Conservation (phyloP, 2,329 filamentous ascomycete genomes). For the Lasiodiplodia citricola region DNA sequence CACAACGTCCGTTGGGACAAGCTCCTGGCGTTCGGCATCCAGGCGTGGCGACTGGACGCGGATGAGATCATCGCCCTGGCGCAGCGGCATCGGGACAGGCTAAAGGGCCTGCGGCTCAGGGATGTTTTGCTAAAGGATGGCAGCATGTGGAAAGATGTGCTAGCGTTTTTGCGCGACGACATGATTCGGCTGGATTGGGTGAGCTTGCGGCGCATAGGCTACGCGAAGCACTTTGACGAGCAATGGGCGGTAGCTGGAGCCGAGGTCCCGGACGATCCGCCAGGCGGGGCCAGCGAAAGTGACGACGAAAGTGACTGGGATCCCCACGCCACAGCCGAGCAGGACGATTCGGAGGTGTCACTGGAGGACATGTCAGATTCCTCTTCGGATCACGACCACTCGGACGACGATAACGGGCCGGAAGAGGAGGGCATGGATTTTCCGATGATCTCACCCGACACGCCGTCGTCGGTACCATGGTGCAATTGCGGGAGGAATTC, state of each 20-base stretch:
- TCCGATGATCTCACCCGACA: conserved; percentile 51
- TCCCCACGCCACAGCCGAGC: conserved; percentile 34
- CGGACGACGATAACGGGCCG: conserved; percentile 38
- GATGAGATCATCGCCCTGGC: conserved; percentile 66
- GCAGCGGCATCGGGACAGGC: conserved; percentile 59
- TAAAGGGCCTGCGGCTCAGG: conserved; percentile 64
- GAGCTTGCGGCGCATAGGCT: conserved; percentile 66
- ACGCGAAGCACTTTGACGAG: conserved; percentile 60
- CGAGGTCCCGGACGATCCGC: conserved; percentile 55
- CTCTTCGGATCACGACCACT: conserved; percentile 41
- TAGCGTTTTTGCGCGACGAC: conserved; percentile 60
- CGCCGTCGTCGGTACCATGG: conserved; percentile 53
- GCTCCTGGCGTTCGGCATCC: conserved; percentile 67
- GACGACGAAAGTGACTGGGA: conserved; percentile 47
- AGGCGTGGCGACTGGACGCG: conserved; percentile 66
- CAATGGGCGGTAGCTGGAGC: conserved; percentile 49
- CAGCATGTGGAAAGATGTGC: conserved; percentile 65
- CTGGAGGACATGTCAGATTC: conserved; percentile 38
- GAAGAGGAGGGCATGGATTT: conserved; percentile 50
- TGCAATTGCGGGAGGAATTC: conserved; percentile 48
- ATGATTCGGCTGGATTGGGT: conserved; percentile 66
- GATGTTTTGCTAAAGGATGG: conserved; percentile 66
- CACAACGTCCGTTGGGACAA: conserved; percentile 66
- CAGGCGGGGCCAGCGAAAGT: conserved; percentile 49
- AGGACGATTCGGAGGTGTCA: conserved; percentile 41